These are phyloP conservation scores for Podospora didyma DNA, from an alignment of 495 filamentous ascomycete species.

Conservation along the genomic window DNA sequence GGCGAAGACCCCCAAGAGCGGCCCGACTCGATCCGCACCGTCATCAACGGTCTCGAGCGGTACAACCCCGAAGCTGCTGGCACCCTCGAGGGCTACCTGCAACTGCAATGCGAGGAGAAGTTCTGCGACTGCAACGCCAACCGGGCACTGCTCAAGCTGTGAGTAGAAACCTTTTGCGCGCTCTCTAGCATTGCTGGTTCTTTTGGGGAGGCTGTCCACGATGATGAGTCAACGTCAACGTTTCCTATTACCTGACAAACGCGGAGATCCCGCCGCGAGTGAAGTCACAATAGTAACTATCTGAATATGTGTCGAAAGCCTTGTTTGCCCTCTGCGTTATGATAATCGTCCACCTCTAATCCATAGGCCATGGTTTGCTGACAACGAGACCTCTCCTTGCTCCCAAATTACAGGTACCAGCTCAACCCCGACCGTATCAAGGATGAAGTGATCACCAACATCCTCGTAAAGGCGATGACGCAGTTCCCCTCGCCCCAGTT, in stretches of 20 bases:
- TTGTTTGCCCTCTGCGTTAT: no score
- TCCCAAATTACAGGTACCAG: conserved; percentile 71
- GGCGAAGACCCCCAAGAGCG: conserved; percentile 59
- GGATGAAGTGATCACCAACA: conserved; percentile 94
- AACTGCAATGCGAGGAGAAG: conserved; percentile 89
- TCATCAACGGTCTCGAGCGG: conserved; percentile 91
- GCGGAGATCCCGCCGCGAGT: conserved; percentile 27
- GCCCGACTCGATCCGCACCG: conserved; percentile 83
- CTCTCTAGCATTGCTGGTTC: conserved; percentile 1
- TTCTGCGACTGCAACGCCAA: conserved; percentile 96
- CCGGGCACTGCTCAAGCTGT: conserved; percentile 95
- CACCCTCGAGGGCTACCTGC: conserved; percentile 92
- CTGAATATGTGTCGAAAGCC: conserved; percentile 44
- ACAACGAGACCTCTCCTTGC: conserved; percentile 3
- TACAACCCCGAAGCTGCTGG: conserved; percentile 97
- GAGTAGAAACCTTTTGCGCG: conserved; percentile 45
- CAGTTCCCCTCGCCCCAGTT: conserved; percentile 97
- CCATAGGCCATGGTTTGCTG: no score
- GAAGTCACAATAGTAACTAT: conserved; percentile 61
- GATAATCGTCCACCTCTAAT: no score
- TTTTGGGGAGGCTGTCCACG: conserved; percentile 13
- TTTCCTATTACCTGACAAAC: conserved; percentile 97
- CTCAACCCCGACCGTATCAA: conserved; percentile 98
- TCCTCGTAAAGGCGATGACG: conserved; percentile 95
- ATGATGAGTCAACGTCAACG: conserved; percentile 77